phyloP scores from a whole-genome alignment of 257 asterid genomes.

The Penstemon barbatus region DNA sequence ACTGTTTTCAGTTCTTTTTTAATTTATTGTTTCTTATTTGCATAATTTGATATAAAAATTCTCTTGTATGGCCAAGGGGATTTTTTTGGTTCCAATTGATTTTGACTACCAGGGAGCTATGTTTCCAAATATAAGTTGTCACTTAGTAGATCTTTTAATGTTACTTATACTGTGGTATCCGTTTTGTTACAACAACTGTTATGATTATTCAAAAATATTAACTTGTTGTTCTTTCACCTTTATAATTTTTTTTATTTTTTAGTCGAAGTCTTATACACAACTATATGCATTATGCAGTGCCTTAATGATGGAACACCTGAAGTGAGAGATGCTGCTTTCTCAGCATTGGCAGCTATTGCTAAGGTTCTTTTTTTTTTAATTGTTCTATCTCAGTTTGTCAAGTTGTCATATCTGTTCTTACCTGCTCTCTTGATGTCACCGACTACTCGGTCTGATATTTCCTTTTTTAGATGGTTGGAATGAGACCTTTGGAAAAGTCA shows the following conservation, averaged over 20 bases:
- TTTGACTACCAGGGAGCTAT: conserved; percentile 1
- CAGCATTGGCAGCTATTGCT: conserved; percentile 92
- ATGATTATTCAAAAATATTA: conserved; percentile 1
- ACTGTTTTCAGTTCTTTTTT: background rate
- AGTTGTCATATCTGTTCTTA: conserved; percentile 5
- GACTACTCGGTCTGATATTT: conserved; percentile 15
- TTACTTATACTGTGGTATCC: background rate
- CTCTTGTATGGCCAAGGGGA: conserved; percentile 14
- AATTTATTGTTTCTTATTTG: background rate
- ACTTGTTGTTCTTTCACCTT: background rate
- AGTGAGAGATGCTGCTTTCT: conserved; percentile 98
- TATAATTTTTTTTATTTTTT: conserved; percentile 4
- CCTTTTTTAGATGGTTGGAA: conserved; percentile 77
- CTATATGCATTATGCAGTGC: conserved; percentile 49
- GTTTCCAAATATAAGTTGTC: background rate
- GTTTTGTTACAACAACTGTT: conserved; percentile 5
- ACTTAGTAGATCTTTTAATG: background rate
- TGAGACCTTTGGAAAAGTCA: conserved; percentile 95
- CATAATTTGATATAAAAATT: conserved; percentile 19
- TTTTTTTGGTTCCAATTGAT: background rate
- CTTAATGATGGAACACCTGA: conserved; percentile 99
- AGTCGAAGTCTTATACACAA: conserved; percentile 20
- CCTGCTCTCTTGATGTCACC: conserved; percentile 1
- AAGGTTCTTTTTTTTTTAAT: conserved; percentile 51
- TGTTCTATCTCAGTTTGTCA: conserved; percentile 24